Base-by-base conservation (phyloP, 192 early-diverging fungal species). In the Ramicandelaber brevisporus region DNA sequence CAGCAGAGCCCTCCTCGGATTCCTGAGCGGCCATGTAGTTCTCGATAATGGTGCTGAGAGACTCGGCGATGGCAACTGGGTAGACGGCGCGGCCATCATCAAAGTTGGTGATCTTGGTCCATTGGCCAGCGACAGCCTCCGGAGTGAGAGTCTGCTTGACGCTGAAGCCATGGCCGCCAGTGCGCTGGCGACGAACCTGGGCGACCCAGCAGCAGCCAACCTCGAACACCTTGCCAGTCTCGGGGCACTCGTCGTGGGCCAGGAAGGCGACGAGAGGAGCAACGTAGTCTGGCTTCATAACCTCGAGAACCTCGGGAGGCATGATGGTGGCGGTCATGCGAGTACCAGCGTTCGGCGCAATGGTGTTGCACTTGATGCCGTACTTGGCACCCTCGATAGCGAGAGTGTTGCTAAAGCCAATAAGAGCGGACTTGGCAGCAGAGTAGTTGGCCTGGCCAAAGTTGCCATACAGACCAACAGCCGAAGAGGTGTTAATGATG, bases 301-400 rank as follows among this genome's bases (percentile, higher is more conserved):
- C 73, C 27, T 81, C 83, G 31, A 92, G 71, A 47, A 95, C 73
- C 33, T 97, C 90, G 16, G 80, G 78, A 6, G 88, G 86, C 68
- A 95, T 68, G 35, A 97, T 58, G 27, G 88, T 95, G 35, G 87
- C 90, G 4, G 88, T 92, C 90, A 97, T 97, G 23, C 70, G 59
- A 3, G 90, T 95, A 21, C 86, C 88, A 9, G 90, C 90, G 44
- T 83, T 95, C 36, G 90, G 90, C 17, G 87, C 89, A 55, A 97
- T 87, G 29, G 82, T 73, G 52, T 97, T 95, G 32, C 59, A 63
- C 34, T 84, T 51, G 53, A 97, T 97, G 50, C 87, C 87, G 49
- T 71, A 61, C 43, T 78, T 73, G 35, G 59, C 55, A 35, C 90
- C 90, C 57, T 97, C 90, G 3, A 83, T 41, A 22, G 88, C 85